Base-by-base conservation (phyloP, 371 early-diverging fungal species). In the Actinomortierella wolfii region DNA sequence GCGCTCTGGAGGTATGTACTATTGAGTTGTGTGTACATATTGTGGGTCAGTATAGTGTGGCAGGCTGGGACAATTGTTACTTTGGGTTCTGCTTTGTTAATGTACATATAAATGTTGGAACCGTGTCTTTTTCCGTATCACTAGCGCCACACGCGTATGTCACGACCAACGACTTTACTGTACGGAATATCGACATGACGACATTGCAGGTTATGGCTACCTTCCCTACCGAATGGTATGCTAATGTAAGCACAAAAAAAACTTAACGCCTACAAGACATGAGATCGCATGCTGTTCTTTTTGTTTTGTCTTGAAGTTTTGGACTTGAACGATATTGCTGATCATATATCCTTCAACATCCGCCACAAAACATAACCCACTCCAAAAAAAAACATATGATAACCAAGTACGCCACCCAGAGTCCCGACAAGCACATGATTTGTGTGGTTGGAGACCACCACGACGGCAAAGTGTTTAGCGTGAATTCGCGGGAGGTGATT, bases 371-470 rank as follows among this genome's bases (percentile, higher is more conserved):
- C 44, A 5, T 13, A 13, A 13, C 4, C 44, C 13, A 20, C 15
- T 20, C 44, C 4, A 44, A 44, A 44, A 44, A 44, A 44, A 44
- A 44, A n/a, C 3, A 6, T 49, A 48, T n/a, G n/a, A n/a, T n/a
- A n/a, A n/a, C n/a, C n/a, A 74, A 91, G 86, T 92, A 93, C 74
- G 82, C 89, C 0, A 71, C 89, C 0, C 57, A 83, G 49, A 86
- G 88, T 24, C 86, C 87, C 0, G 87, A 91, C 56, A 79, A 82
- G 11, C 67, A 81, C 21, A 49, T 92, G 57, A 77, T 92, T 2
- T 90, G 89, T 55, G 83, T 90, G 4, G 93, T 91, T 3, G 94
- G 94, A 0, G 94, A 95, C 64, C 62, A 79, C 11, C 76, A 70
- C 0, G 84, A 88, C 9, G 78, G 86, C 0, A 54, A 68, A 24